A percentile compares a stretch with the other conserved stretches of the same genome.
Evolutionary conservation across 176 grass and related monocot genomes (phyloP).

Genomic region (Tuctoria greenei): DNA sequence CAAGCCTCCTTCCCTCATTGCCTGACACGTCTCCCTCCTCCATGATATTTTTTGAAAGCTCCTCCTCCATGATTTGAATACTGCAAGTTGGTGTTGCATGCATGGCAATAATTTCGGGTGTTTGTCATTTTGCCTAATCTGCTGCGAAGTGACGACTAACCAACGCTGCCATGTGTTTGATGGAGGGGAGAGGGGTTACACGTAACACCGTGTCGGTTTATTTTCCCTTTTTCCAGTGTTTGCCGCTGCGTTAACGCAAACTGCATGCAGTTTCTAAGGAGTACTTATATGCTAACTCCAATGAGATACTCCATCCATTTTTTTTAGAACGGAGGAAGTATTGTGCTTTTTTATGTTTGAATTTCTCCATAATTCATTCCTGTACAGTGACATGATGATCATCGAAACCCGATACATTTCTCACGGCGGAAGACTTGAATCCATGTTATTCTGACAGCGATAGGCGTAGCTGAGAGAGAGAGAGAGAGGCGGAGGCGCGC

Average conservation of each 20-base stretch:
- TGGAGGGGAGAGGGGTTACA: too few relatives aligned
- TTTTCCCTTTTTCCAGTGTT: too few relatives aligned
- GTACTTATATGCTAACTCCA: not conserved
- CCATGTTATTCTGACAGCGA: constrained; percentile 11
- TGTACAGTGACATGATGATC: not conserved
- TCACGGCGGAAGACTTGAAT: not conserved
- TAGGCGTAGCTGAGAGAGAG: not conserved
- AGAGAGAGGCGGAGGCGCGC: not conserved
- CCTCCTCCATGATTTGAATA: constrained; percentile 8
- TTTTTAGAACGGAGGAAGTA: too few relatives aligned
- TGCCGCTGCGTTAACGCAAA: not conserved
- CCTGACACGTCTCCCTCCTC: constrained; percentile 22
- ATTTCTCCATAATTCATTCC: not conserved
- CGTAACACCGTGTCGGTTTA: too few relatives aligned
- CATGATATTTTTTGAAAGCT: too few relatives aligned
- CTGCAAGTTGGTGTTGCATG: not conserved
- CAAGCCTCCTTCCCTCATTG: not conserved
- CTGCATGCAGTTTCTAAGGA: not conserved
- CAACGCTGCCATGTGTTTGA: too few relatives aligned
- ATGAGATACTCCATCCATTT: too few relatives aligned
- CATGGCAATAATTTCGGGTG: not conserved
- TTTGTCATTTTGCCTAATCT: constrained; percentile 29
- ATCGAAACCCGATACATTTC: constrained; percentile 2
- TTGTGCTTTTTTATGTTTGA: not conserved
- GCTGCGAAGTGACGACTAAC: constrained; percentile 32